Evolutionary conservation across 169 alveolate genomes (phyloP), one percentile per base, ranked within the genome.

Genomic region (Theileria annulata): DNA sequence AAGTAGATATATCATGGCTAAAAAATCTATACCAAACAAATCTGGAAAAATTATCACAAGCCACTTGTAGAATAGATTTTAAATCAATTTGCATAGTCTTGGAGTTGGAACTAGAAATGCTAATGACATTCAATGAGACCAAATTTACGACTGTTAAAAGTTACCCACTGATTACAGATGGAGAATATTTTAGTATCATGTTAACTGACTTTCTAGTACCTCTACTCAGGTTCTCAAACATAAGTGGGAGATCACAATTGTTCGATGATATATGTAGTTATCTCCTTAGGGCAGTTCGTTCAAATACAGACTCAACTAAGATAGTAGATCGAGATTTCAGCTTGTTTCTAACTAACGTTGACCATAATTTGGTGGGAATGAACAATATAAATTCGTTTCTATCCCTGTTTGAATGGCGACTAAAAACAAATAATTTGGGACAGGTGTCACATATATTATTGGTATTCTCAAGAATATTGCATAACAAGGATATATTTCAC

Each of bases 391-490:
- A 62, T 60, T 80, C 77, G 31, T 47, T 74, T 21, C 59, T 81
- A 73, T 77, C 77, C 10, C 60, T 81, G 59, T 81, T 81, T 28
- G 88, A 81, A 54, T 81, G 88, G 88, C 62, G 85, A 35, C 66
- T 81, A 47, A 75, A 47, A 68, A 66, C 78, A 30, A 80, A 73
- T 59, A 37, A 81, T 27, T 25, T 66, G 25, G 23, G n/a, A 9
- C 88, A 75, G 13, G 47, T 63, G 23, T 75, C 88, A 9, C 77
- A 71, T 27, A 42, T 81, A 33, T 33, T 81, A 51, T 31, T 75
- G 64, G 67, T 81, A 37, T 49, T 81, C 60, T 60, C 88, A 47
- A 68, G 30, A 2, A 48, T 81, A 5, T 72, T 81, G 30, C 69
- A 81, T 10, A 9, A 27, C 19, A 10, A 72, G 27, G 85, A 74